A percentile compares a stretch with the other conserved stretches of the same genome.
phyloP scores from a whole-genome alignment of 2,329 filamentous ascomycete genomes.

The Pestalotiopsis sp. region DNA sequence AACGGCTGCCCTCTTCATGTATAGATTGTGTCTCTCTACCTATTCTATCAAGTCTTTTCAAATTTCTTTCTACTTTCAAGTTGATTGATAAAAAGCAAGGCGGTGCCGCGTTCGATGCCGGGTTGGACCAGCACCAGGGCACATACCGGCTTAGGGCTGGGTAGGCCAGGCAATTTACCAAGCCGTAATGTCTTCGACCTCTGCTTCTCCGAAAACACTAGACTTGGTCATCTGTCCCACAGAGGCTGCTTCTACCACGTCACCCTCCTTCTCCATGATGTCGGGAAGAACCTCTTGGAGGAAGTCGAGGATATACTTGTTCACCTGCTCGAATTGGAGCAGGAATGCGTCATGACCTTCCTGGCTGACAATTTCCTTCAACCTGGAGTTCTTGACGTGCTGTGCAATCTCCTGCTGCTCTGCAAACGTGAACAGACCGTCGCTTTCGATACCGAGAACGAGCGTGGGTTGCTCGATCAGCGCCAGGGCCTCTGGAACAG shows the following conservation, averaged over 20 bases:
- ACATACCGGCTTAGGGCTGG: neutral
- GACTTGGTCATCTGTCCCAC: constrained; percentile 75
- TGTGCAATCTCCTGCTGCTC: constrained; percentile 92
- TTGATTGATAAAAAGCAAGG: neutral
- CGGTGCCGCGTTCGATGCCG: neutral
- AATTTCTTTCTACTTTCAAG: neutral
- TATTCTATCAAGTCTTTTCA: neutral
- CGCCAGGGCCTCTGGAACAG: constrained; percentile 74
- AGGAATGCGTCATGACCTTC: constrained; percentile 97
- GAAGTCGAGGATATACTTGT: constrained; percentile 82
- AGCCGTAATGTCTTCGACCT: constrained; percentile 94
- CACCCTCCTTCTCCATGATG: constrained; percentile 74
- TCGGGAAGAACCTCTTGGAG: constrained; percentile 81
- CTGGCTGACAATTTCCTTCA: constrained; percentile 88
- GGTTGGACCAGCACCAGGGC: too few species aligned
- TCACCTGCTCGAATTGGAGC: constrained; percentile 96
- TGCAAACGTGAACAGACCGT: constrained; percentile 95
- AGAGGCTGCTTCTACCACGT: constrained; percentile 46
- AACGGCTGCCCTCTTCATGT: too few species aligned
- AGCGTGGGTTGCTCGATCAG: constrained; percentile 87
- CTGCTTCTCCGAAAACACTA: constrained; percentile 92
- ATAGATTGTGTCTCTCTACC: too few species aligned
- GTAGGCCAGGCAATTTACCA: constrained; percentile 63
- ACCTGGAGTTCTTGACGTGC: constrained; percentile 73
- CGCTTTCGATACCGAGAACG: constrained; percentile 91